Conservation (phyloP, 2,329 filamentous ascomycete species). For the Pseudogymnoascus pannorum region DNA sequence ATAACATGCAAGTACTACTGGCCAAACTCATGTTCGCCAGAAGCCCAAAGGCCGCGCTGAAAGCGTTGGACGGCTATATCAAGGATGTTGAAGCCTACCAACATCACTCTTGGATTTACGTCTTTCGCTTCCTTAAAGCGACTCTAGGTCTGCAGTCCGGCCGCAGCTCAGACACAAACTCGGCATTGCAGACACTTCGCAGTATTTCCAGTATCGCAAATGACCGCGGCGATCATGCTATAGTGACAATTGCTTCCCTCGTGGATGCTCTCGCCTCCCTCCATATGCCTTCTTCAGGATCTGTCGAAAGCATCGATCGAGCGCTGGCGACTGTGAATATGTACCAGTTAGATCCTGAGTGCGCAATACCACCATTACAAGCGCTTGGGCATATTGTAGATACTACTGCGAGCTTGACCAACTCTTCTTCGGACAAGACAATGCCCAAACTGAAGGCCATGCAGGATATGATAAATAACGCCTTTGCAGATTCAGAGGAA, state of each 20-base stretch:
- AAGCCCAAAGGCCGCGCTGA: constrained; percentile 65
- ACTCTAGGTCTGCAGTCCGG: constrained; percentile 58
- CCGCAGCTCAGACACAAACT: constrained; percentile 52
- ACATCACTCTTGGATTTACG: constrained; percentile 67
- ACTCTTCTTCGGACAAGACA: constrained; percentile 50
- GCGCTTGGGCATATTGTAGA: constrained; percentile 61
- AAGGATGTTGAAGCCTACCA: constrained; percentile 60
- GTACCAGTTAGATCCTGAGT: constrained; percentile 58
- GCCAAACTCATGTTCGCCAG: constrained; percentile 63
- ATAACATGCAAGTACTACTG: constrained; percentile 68
- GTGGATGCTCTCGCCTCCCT: constrained; percentile 65
- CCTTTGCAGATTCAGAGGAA: constrained; percentile 29
- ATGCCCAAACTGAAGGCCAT: constrained; percentile 54
- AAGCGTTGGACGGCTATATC: constrained; percentile 62
- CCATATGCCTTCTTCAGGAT: constrained; percentile 55
- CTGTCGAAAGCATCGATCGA: constrained; percentile 61
- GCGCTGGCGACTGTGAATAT: constrained; percentile 69
- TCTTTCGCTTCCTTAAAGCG: constrained; percentile 66
- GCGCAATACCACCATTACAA: constrained; percentile 58
- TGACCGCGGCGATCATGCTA: constrained; percentile 52
- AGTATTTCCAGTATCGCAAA: constrained; percentile 53
- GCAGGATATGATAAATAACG: constrained; percentile 54
- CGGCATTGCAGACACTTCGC: constrained; percentile 61
- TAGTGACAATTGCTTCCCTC: constrained; percentile 58
- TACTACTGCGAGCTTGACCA: constrained; percentile 60